phyloP scores from a whole-genome alignment of 2,329 filamentous ascomycete species.

The Epichloe gansuensis region DNA sequence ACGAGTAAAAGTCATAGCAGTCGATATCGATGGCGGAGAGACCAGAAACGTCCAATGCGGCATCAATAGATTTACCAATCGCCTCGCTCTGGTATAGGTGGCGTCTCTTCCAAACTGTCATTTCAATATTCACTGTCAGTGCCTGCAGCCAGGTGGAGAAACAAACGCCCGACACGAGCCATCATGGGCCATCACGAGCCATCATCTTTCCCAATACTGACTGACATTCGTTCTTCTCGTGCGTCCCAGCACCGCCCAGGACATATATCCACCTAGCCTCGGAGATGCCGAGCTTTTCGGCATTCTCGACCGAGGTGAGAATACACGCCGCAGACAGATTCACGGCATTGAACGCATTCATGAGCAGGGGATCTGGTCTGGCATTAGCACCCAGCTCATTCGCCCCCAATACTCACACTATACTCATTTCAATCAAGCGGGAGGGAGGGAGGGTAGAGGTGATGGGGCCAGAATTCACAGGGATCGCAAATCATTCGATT shows the following conservation, averaged over 20 bases:
- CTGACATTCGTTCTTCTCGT: conserved; percentile 43
- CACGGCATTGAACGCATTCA: conserved; percentile 62
- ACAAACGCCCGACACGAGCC: no score
- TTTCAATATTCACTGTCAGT: neutral
- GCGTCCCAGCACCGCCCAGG: conserved; percentile 49
- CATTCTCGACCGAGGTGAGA: conserved; percentile 44
- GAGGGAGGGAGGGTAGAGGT: no score
- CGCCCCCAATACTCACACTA: neutral
- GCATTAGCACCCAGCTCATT: neutral
- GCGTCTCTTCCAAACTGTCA: conserved; percentile 47
- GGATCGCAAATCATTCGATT: conserved; percentile 60
- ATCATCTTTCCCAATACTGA: no score
- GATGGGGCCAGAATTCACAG: conserved; percentile 30
- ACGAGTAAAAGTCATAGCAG: conserved; percentile 53
- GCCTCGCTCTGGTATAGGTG: conserved; percentile 46
- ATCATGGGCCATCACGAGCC: neutral
- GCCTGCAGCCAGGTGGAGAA: no score
- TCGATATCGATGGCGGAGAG: conserved; percentile 41
- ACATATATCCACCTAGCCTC: conserved; percentile 50
- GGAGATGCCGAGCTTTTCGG: conserved; percentile 40
- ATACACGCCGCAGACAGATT: conserved; percentile 51
- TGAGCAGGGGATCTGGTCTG: conserved; percentile 46
- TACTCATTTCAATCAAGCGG: no score
- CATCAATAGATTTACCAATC: conserved; percentile 45
- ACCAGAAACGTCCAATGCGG: conserved; percentile 34